Base-by-base conservation (phyloP, 1,284 basidiomycete species). In the Takashimella koratensis region DNA sequence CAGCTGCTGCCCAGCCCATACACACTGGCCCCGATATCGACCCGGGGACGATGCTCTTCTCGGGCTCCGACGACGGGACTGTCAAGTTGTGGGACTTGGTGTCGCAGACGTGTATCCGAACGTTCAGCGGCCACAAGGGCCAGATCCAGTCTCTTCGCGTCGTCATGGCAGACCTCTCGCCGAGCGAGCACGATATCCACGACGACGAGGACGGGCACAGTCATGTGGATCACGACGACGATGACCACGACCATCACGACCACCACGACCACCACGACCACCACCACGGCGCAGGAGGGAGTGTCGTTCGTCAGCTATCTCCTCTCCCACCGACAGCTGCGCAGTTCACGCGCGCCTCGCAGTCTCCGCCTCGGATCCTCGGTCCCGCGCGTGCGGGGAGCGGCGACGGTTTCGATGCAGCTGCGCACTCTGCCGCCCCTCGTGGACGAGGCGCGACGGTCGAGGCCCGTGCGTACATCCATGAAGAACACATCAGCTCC, bases 71-170 rank as follows among this genome's bases (percentile, higher is more conserved):
- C 71, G 96, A 98, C 69, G 87, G 88, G 25, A 86, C 87, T 3
- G 92, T 98, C 74, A 86, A 87, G 54, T 82, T 99, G 2, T 99
- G 95, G 95, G 93, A 98, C 75, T 81, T 98, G 45, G 84, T 82
- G 21, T 78, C 80, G 22, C 83, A 90, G 45, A 83, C 86, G 19
- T 98, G 92, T 68, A 81, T 97, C 42, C 83, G 89, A 25, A 85
- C 86, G 52, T 91, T 95, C 69, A 82, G 81, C 12, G 96, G 94
- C 0, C 95, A 99, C 75, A 86, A 95, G 53, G 92, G 88, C 0
- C 94, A 98, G 70, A 90, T 98, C 4, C 95, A 99, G 78, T 89
- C 86, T 65, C 82, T 98, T 73, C 87, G 85, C 67, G 77, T 97
- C 24, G 76, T 96, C 45, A 80, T 85, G 49, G 79, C 84, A 21